Evolutionary conservation across 768 basidiomycete genomes (phyloP), one percentile per base, ranked within the genome.

Genomic region (Lactarius indigo): DNA sequence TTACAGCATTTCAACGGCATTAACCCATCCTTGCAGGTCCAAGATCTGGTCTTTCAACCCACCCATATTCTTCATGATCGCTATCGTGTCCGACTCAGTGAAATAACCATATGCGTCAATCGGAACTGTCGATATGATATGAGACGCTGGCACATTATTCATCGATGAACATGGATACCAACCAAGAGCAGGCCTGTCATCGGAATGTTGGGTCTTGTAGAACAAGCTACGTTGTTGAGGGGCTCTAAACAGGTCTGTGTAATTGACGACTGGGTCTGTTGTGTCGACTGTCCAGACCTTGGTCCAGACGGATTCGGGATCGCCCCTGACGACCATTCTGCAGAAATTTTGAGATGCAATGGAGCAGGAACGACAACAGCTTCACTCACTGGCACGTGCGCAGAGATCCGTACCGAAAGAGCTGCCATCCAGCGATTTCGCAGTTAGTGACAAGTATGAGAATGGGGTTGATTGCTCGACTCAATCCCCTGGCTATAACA

Each of bases 1-100:
- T 67, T 77, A 83, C 30, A 84, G 76, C 28, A 85, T 84, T 64
- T 88, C 86, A 8, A 87, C 84, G 1, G 86, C 79, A 68, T 81
- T 84, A 7, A 77, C 78, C 31, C 66, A 59, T 30, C 52, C 67
- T 18, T n/a, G 52, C 26, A 30, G 15, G 58, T 9, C 42, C 41
- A 62, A 41, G 65, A 56, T 23, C 6, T 35, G 5, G 12, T 59
- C 31, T 56, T 41, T 20, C 52, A n/a, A 44, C n/a, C 61, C 64
- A 6, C 61, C 65, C 1, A 61, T 64, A 41, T 69, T 68, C 39
- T 61, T 87, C 77, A 87, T 78, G 74, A 87, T 85, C 12, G 84
- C 77, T 31, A 86, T 73, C 8, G 82, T 73, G 72, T 87, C 84
- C 18, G 68, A 76, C 0, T 79, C 79, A 71, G 87, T 85, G 76